These are phyloP conservation scores for Alternaria brassicae DNA, from an alignment of 2,329 filamentous ascomycete genomes.

Conservation along the genomic window DNA sequence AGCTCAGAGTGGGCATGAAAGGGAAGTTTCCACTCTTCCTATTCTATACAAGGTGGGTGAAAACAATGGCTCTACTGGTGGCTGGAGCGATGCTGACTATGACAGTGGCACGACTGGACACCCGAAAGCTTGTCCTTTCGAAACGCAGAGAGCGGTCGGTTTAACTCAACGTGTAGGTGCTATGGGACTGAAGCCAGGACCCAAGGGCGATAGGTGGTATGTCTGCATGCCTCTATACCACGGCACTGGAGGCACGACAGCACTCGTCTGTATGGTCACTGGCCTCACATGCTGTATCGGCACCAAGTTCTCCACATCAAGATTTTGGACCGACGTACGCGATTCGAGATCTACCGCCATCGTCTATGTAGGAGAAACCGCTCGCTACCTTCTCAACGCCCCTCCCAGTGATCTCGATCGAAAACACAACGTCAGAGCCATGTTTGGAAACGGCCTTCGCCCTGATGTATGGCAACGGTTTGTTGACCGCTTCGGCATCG, in stretches of 20 bases:
- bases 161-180: slow-evolving; percentile 48
- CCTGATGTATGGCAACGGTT: slow-evolving; percentile 74
- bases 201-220: slow-evolving; percentile 69
- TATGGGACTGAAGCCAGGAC: slow-evolving; percentile 50
- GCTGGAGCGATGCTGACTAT: slow-evolving; percentile 14
- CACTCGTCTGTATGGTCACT: slow-evolving; percentile 62
- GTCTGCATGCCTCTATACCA: slow-evolving; percentile 81
- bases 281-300: slow-evolving; percentile 68
- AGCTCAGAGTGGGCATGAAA: slow-evolving; percentile 61
- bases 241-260: slow-evolving; percentile 71
- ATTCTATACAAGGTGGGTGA: slow-evolving; percentile 69
- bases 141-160: slow-evolving; percentile 57
- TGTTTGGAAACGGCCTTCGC: slow-evolving; percentile 72
- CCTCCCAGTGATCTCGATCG: slow-evolving; percentile 69
- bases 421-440: slow-evolving; percentile 64
- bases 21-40: slow-evolving; percentile 66
- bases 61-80: background rate
- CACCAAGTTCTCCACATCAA: slow-evolving; percentile 70
- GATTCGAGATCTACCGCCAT: slow-evolving; percentile 73
- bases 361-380: slow-evolving; percentile 79
- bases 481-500: slow-evolving; percentile 67
- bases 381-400: slow-evolving; percentile 74
- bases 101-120: slow-evolving; percentile 74
- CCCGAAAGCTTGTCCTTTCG: slow-evolving; percentile 73
- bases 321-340: slow-evolving; percentile 76